Conservation (phyloP, 2,329 filamentous ascomycete species). For the Pyrenophora tritici-repentis region DNA sequence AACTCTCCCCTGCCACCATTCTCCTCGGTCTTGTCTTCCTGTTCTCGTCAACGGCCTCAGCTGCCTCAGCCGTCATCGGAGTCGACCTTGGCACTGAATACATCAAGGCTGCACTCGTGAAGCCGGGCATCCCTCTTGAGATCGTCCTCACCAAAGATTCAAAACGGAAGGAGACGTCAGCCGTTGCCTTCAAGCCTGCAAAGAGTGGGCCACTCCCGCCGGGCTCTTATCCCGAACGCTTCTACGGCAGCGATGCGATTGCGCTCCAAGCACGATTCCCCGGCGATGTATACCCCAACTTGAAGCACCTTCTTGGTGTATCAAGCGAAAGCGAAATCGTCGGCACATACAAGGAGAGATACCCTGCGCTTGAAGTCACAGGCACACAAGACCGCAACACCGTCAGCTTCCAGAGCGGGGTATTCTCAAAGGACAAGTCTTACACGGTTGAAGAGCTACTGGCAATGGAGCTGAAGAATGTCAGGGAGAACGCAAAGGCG, state of each 20-base stretch:
- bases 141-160: constrained; percentile 98
- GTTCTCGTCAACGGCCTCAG: constrained; percentile 62
- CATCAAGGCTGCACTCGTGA: constrained; percentile 94
- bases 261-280: constrained; percentile 87
- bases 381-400: constrained; percentile 63
- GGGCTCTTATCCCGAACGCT: constrained; percentile 75
- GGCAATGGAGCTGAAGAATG: constrained; percentile 93
- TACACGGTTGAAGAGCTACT: constrained; percentile 89
- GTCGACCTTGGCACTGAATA: constrained; percentile 96
- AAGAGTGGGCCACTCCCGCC: constrained; percentile 63
- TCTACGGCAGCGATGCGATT: constrained; percentile 90
- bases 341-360: constrained; percentile 71
- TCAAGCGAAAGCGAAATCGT: constrained; percentile 62
- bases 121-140: constrained; percentile 94
- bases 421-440: constrained; percentile 64
- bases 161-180: constrained; percentile 89
- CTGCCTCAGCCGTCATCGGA: constrained; percentile 79
- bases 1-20: constrained; percentile 51
- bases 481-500: constrained; percentile 84
- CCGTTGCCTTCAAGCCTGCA: constrained; percentile 91
- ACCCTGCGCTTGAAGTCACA: constrained; percentile 77
- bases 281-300: constrained; percentile 89
- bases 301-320: constrained; percentile 88
- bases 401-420: constrained; percentile 79
- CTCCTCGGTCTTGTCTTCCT: constrained; percentile 60